These are phyloP conservation scores for Porpolomopsis calyptriformis DNA, from an alignment of 768 basidiomycete genomes.

Conservation along the genomic window DNA sequence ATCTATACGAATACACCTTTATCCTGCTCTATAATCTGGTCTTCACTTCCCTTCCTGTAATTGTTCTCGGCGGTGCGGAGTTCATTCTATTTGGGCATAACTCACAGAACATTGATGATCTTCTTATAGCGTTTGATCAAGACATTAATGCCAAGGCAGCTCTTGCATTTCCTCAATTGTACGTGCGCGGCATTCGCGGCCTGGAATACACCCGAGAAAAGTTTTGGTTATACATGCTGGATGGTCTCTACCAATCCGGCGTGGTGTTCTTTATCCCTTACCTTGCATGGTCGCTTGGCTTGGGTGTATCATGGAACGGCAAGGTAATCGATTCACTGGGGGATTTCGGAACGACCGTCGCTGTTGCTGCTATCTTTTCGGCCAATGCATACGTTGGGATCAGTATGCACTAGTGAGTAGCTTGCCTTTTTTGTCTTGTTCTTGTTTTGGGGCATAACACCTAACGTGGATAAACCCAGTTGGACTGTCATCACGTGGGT, in stretches of 20 bases:
- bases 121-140: conserved; percentile 73
- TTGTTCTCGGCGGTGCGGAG: conserved; percentile 70
- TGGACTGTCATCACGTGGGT: conserved; percentile 84
- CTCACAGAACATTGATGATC: conserved; percentile 8
- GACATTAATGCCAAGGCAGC: conserved; percentile 86
- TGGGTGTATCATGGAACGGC: conserved; percentile 66
- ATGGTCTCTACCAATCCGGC: conserved; percentile 87
- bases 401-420: conserved; percentile 77
- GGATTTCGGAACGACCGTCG: conserved; percentile 89
- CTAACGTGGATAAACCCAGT: conserved; percentile 25
- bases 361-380: conserved; percentile 75
- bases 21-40: conserved; percentile 83
- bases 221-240: conserved; percentile 93
- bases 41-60: conserved; percentile 91
- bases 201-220: conserved; percentile 84
- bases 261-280: conserved; percentile 85
- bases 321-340: conserved; percentile 66
- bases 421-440: conserved; percentile 11
- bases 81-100: neutral
- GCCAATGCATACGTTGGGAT: conserved; percentile 88
- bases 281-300: conserved; percentile 55
- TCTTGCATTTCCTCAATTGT: conserved; percentile 90
- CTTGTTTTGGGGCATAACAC: conserved; percentile 14
- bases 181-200: conserved; percentile 86
- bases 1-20: conserved; percentile 91